Evolutionary conservation across 257 asterid genomes (phyloP).

Genomic region (Haberlea rhodopensis): DNA sequence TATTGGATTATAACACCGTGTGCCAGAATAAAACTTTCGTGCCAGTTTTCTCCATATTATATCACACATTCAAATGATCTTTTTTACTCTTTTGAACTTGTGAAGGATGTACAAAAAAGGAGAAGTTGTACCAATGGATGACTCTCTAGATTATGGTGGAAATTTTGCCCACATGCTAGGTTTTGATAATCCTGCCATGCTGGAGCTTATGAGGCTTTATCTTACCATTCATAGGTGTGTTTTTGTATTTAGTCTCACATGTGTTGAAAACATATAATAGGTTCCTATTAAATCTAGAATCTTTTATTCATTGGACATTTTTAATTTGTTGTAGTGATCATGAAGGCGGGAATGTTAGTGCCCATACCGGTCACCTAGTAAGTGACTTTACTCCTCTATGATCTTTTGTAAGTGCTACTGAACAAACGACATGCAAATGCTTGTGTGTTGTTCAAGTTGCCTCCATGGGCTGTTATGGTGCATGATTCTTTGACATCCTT

Average conservation of each 20-base stretch:
- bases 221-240: conserved; percentile 84
- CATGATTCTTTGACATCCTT: conserved; percentile 12
- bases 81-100: conserved; percentile 26
- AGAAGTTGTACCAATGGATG: conserved; percentile 63
- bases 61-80: not conserved
- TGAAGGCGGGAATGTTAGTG: conserved; percentile 99
- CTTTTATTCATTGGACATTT: conserved; percentile 13
- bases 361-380: conserved; percentile 98
- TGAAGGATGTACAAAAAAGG: conserved; percentile 88
- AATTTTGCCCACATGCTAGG: conserved; percentile 98
- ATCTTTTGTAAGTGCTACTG: conserved; percentile 15
- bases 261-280: not conserved
- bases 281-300: conserved; percentile 8
- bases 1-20: conserved; percentile 1
- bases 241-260: conserved; percentile 10
- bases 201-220: conserved; percentile 95
- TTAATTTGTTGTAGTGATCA: conserved; percentile 73
- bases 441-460: not conserved
- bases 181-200: conserved; percentile 78
- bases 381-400: conserved; percentile 29
- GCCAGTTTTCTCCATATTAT: not conserved
- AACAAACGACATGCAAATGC: conserved; percentile 7
- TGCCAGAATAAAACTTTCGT: conserved; percentile 21
- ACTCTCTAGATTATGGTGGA: conserved; percentile 89
- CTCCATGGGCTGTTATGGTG: not conserved